phyloP scores from a whole-genome alignment of 768 basidiomycete genomes.

The Pisolithus sp. region DNA sequence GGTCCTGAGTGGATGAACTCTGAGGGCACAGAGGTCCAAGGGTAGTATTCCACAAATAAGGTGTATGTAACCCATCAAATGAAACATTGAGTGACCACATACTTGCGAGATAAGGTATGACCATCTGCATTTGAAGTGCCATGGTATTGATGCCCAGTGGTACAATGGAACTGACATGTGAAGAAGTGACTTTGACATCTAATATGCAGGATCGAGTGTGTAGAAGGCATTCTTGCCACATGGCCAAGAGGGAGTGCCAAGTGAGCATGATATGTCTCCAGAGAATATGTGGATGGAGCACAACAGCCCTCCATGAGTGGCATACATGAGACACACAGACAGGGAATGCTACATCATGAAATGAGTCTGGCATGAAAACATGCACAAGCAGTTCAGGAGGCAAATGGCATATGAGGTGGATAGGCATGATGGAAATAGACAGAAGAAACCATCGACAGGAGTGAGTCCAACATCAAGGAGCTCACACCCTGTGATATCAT shows the following conservation, averaged over 20 bases:
- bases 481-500: slow-evolving; percentile 13
- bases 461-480: slow-evolving; percentile 13
- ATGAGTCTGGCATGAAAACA: slow-evolving; percentile 55
- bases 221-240: slow-evolving; percentile 59
- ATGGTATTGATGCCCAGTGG: slow-evolving; percentile 35
- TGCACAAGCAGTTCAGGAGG: slow-evolving; percentile 62
- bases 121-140: slow-evolving; percentile 57
- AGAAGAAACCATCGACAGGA: slow-evolving; percentile 23
- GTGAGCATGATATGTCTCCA: slow-evolving; percentile 58
- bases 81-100: slow-evolving; percentile 59
- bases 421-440: slow-evolving; percentile 21
- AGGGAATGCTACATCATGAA: slow-evolving; percentile 52
- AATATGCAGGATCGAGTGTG: slow-evolving; percentile 57
- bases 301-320: slow-evolving; percentile 53
- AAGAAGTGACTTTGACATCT: slow-evolving; percentile 47
- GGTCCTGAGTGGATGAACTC: slow-evolving; percentile 18
- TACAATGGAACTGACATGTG: slow-evolving; percentile 21
- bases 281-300: slow-evolving; percentile 52
- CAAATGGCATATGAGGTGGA: slow-evolving; percentile 50
- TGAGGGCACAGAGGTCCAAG: slow-evolving; percentile 47
- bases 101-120: slow-evolving; percentile 40
- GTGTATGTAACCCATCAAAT: slow-evolving; percentile 51
- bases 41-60: slow-evolving; percentile 64
- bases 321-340: slow-evolving; percentile 65
- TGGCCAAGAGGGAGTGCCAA: slow-evolving; percentile 35